Evolutionary conservation across 257 asterid genomes (phyloP).

Genomic region (Linderniella brevidens): DNA sequence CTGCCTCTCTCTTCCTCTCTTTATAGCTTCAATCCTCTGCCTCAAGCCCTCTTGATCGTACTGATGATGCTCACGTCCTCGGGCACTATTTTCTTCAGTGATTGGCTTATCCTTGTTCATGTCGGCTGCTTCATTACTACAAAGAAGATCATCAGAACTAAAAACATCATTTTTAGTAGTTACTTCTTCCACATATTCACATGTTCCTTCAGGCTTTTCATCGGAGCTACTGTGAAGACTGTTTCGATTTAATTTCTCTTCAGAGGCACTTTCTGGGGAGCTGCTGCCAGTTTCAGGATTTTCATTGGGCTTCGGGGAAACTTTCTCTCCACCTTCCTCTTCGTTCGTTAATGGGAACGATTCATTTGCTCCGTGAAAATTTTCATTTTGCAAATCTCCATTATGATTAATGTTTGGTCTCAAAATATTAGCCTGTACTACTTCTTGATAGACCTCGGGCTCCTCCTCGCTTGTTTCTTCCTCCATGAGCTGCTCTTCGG

Average conservation of each 20-base stretch:
- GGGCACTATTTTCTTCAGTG: conserved; percentile 22
- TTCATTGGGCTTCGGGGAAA: conserved; percentile 12
- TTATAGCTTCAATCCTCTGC: conserved; percentile 48
- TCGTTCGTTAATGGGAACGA: too few relatives aligned
- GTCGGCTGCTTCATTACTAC: conserved; percentile 6
- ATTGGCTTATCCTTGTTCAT: conserved; percentile 13
- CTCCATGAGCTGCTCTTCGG: conserved; percentile 17
- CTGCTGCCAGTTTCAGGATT: conserved; percentile 13
- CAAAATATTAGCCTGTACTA: conserved; percentile 14
- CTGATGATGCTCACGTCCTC: conserved; percentile 21
- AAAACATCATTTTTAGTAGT: conserved; percentile 9
- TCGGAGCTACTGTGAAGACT: conserved; percentile 12
- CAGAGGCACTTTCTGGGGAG: conserved; percentile 18
- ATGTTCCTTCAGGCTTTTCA: conserved; percentile 18
- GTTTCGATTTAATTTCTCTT: conserved; percentile 17
- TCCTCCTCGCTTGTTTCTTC: conserved; percentile 14
- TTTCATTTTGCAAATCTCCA: conserved; percentile 13
- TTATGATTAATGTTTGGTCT: conserved; percentile 14
- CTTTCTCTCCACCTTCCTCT: conserved; percentile 15
- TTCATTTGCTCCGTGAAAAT: conserved; percentile 10
- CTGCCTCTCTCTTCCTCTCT: conserved; percentile 64
- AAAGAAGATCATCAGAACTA: neutral
- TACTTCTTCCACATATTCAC: conserved; percentile 8
- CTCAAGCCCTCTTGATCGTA: conserved; percentile 18
- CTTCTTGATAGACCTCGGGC: conserved; percentile 13